Conservation (phyloP, 139 green algal genomes). For the Chlorella sp. region DNA sequence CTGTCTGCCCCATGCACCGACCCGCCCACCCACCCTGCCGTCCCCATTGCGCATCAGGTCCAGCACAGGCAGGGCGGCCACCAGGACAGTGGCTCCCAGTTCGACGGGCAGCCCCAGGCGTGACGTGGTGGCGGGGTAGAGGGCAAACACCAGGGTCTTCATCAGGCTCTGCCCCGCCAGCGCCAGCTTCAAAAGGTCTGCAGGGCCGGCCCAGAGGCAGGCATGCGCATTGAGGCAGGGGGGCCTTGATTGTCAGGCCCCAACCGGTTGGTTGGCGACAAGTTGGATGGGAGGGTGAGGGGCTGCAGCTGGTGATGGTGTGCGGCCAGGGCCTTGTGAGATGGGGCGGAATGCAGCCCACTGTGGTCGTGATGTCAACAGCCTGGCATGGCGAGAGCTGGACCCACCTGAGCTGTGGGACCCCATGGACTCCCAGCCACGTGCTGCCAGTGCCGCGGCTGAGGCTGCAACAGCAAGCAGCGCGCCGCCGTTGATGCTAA, state of each 20-base stretch:
- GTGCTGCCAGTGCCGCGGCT: background rate
- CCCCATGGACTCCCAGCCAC: background rate
- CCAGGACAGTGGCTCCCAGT: background rate
- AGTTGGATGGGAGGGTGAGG: background rate
- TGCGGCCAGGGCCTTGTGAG: background rate
- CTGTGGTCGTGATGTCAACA: background rate
- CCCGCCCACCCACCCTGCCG: background rate
- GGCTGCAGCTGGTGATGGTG: background rate
- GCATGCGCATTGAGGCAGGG: background rate
- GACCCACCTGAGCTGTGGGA: background rate
- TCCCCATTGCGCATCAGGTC: background rate
- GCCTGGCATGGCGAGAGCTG: too few species aligned
- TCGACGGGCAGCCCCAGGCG: background rate
- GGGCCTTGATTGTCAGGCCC: too few species aligned
- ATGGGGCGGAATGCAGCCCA: background rate
- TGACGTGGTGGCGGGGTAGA: background rate
- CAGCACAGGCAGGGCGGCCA: background rate
- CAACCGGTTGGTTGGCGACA: background rate
- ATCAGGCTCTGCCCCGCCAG: conserved; percentile 12
- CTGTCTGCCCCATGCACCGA: background rate
- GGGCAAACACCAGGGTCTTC: background rate
- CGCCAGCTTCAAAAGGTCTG: conserved; percentile 16
- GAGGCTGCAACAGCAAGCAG: background rate
- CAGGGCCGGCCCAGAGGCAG: background rate
- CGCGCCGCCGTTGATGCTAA: background rate